Evolutionary conservation across 73 alveolate genomes (phyloP), one percentile per base, ranked within the genome.

Genomic region (Tetrahymena borealis): DNA sequence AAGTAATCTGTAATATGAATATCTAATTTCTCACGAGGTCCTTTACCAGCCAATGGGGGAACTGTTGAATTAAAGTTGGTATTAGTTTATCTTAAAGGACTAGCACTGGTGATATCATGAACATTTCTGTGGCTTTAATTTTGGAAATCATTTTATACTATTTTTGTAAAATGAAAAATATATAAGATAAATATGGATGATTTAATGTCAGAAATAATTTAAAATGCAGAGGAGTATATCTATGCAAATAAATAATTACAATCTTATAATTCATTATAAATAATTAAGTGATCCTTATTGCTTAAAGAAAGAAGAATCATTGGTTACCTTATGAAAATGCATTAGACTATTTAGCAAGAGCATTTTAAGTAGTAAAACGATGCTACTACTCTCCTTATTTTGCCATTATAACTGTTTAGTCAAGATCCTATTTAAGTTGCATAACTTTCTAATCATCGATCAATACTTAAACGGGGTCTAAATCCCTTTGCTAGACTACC

Each of bases 381-480:
- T 60, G n/a, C 31, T 18, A 20, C 10, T 60, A 60, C 35, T 60
- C 85, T 6, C 85, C 28, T 60, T 60, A 6, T 35, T 60, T 60
- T 20, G 85, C 85, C 85, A 60, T 60, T 60, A 60, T 60, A 20
- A 90, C 95, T 20, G 91, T 93, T 93, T 93, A 39, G 91, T 12
- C 91, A 40, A 93, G 91, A 32, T 85, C 91, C 11, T 40, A 79
- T 38, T 93, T 93, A 39, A 93, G 38, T 78, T 90, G 39, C 40
- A 93, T 79, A 33, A 93, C 35, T 39, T 37, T 93, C 20, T 93
- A 78, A 40, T 93, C 93, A 93, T 93, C 95, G 31, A 93, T 93
- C 28, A 79, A 93, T 13, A 93, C 95, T 32, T 85, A 40, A 18
- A 93, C 91, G 1, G 95, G 95, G 28, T 93, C 95, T 93, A 79